Base-by-base conservation (phyloP, 768 basidiomycete genomes). In the Tubosaeta brunneosetosa region DNA sequence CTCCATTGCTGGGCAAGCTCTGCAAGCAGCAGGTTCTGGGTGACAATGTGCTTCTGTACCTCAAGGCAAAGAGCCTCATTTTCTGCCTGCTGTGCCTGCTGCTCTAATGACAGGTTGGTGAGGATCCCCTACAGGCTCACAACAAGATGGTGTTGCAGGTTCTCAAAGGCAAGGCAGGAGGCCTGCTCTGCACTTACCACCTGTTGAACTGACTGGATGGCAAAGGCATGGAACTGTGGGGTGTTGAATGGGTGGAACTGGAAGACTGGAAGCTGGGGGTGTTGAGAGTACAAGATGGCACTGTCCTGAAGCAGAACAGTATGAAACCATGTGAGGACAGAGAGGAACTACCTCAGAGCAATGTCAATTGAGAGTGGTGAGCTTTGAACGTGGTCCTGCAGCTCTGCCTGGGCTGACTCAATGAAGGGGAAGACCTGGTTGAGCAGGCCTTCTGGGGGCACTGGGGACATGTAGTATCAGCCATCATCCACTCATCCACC, bases 231-330 rank as follows among this genome's bases (percentile, higher is more conserved):
- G 38, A 71, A 71, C 2, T 26, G 6, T 0, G 17, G 33, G 1
- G 62, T 62, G 47, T 66, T 61, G 52, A 73, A 71, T 57, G 45
- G 44, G 22, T 22, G 22, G 22, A 22, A 22, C 22, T 22, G 22
- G 22, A 68, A 73, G 3, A 73, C 34, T 0, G 56, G 32, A 10
- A 51, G 42, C 4, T 59, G n/a, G 0, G 69, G 66, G 47, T 68
- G 33, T 0, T 45, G 27, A 0, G 34, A 25, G 33, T 49, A 71
- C 0, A 74, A 56, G n/a, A 72, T 44, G 2, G 71, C 71, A 2
- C 59, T 53, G 47, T 74, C 72, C 60, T 74, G 70, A 6, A 74
- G 60, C 1, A 74, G 53, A n/a, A 73, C 59, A 2, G 29, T 46
- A 9, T 57, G 62, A 1, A 73, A 47, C 52, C 61, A 59, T 1